phyloP scores from a whole-genome alignment of 2,329 filamentous ascomycete species.

The Nigrospora sphaerica region DNA sequence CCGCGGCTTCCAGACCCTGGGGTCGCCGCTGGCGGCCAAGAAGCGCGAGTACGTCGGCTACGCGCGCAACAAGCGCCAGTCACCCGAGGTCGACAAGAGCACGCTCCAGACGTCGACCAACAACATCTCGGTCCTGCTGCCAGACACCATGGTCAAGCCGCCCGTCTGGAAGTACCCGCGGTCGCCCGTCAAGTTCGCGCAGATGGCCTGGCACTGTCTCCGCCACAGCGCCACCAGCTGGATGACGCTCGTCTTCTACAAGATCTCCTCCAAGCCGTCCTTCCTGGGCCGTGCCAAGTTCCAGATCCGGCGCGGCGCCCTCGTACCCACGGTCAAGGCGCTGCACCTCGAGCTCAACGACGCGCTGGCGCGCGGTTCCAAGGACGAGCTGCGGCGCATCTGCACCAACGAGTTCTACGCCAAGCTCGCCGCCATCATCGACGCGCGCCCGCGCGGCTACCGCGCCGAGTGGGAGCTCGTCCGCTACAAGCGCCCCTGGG shows the following conservation, averaged over 20 bases:
- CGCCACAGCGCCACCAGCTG: conserved; percentile 28
- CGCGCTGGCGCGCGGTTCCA: conserved; percentile 53
- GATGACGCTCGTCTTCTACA: conserved; percentile 27
- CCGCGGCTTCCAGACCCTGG: conserved; percentile 1
- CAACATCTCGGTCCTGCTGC: conserved; percentile 2
- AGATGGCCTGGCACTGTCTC: conserved; percentile 15
- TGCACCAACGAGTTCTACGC: conserved; percentile 46
- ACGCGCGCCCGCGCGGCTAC: conserved; percentile 37
- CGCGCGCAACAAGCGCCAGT: too few relatives aligned
- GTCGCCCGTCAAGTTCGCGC: conserved; percentile 11
- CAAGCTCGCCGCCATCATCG: conserved; percentile 46
- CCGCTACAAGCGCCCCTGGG: conserved; percentile 32
- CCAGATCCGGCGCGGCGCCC: conserved; percentile 31
- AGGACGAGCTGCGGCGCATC: conserved; percentile 38
- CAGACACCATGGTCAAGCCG: conserved; percentile 17
- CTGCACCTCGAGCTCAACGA: conserved; percentile 56
- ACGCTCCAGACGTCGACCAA: not conserved
- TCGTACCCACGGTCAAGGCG: conserved; percentile 46
- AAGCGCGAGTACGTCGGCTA: too few relatives aligned
- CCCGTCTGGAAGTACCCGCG: conserved; percentile 19
- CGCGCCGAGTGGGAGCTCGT: conserved; percentile 48
- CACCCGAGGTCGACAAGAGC: not conserved
- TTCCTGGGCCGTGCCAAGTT: conserved; percentile 34
- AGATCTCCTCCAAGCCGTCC: conserved; percentile 37
- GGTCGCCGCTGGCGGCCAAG: not conserved